A percentile compares a stretch with the other conserved stretches of the same genome.
Evolutionary conservation across 768 basidiomycete genomes (phyloP).

Genomic region (Paxillus ammoniavirescens): DNA sequence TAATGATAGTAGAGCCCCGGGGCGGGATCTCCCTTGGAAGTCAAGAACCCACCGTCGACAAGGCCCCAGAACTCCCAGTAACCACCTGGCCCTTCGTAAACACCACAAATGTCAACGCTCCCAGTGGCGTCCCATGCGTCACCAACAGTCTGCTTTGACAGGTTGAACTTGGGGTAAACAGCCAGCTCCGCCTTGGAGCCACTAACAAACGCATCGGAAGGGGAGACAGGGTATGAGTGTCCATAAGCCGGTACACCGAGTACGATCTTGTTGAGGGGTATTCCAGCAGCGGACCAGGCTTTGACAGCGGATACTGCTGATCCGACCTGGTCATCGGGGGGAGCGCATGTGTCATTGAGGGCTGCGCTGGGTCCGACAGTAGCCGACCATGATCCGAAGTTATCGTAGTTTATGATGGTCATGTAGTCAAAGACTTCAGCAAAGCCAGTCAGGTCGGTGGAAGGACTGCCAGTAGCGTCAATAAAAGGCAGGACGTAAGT

Average conservation of each 20-base stretch:
- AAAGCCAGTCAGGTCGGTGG: conserved; percentile 69
- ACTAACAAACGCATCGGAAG: conserved; percentile 34
- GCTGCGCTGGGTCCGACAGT: conserved; percentile 80
- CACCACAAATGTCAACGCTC: conserved; percentile 53
- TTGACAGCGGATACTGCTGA: conserved; percentile 73
- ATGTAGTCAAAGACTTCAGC: conserved; percentile 68
- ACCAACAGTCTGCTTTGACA: conserved; percentile 43
- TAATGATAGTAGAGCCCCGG: conserved; percentile 52
- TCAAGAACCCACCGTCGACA: conserved; percentile 54
- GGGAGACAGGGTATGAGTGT: conserved; percentile 58
- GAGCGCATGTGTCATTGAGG: conserved; percentile 71
- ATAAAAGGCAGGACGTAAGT: conserved; percentile 65
- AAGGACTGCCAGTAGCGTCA: conserved; percentile 55
- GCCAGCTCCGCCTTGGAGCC: conserved; percentile 37
- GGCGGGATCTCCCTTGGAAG: conserved; percentile 26
- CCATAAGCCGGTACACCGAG: conserved; percentile 84
- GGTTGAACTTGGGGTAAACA: conserved; percentile 50
- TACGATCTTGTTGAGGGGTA: conserved; percentile 67
- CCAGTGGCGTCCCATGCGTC: conserved; percentile 54
- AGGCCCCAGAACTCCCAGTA: conserved; percentile 61
- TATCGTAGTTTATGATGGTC: conserved; percentile 64
- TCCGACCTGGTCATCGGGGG: conserved; percentile 55
- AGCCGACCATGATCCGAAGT: conserved; percentile 51
- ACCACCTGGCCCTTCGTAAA: conserved; percentile 44
- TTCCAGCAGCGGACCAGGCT: conserved; percentile 74